Base-by-base conservation (phyloP, 805 yeast species). In the Scheffersomyces stipitis region DNA sequence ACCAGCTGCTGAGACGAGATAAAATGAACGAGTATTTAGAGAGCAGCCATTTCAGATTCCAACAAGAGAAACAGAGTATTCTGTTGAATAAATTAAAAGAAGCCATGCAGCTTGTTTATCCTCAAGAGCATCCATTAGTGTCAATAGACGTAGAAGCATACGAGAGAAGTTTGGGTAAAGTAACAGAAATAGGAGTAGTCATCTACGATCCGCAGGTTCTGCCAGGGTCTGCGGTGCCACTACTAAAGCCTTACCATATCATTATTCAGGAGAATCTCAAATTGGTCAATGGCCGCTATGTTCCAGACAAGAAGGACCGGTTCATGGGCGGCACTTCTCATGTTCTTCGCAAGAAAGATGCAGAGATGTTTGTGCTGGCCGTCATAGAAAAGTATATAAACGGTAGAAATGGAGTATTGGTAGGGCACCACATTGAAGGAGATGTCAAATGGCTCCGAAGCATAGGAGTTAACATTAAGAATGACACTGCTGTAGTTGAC, bases 61-160 rank as follows among this genome's bases (percentile, higher is more conserved):
- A 26, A 13, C 43, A 45, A 2, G 54, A 43, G 18, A 37, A 35
- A 8, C 36, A 37, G 16, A 14, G 32, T 12, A 13, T 14, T 2
- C 12, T 28, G 9, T 15, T 26, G 12, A 14, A 6, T 6, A 13
- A 12, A 18, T 32, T 40, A 9, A 34, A 36, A 14, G 9, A 33
- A 3, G 13, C 35, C 32, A 52, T 56, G 52, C 45, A 48, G 28
- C 33, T 40, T 15, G 59, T 55, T 20, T 54, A 51, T 28, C 47
- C 44, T 12, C 41, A 59, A 26, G 30, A 42, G 14, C 33, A 37
- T 24, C 62, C 62, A 10, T 36, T 56, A 20, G 54, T 56, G 16
- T 42, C 56, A n/a, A 40, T 56, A 12, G 62, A 56, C 31, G 50
- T 56, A n/a, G 62, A 56, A 43, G 60, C 60, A 8, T 53, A 43